A percentile compares a stretch with the other conserved stretches of the same genome.
phyloP scores from a whole-genome alignment of 2,329 filamentous ascomycete genomes.

The Ceratocystiopsis minuta region DNA sequence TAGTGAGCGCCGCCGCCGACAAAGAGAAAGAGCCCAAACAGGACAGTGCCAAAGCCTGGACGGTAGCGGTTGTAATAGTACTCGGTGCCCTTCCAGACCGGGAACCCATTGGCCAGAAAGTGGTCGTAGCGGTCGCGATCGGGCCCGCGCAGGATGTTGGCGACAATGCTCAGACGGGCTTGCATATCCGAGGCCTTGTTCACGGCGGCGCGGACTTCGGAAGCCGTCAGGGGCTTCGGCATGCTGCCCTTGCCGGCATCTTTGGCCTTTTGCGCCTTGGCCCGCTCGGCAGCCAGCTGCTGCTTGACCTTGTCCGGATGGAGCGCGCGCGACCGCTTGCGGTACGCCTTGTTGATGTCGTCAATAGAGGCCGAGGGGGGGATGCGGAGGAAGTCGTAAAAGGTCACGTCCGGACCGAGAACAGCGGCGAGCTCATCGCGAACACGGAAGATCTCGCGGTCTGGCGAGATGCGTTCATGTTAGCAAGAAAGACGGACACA shows the following conservation, averaged over 20 bases:
- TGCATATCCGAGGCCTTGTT: constrained; percentile 73
- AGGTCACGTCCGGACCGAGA: constrained; percentile 66
- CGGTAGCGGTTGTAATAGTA: constrained; percentile 96
- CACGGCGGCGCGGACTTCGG: constrained; percentile 59
- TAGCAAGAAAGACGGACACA: constrained; percentile 1
- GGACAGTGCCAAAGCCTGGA: constrained; percentile 71
- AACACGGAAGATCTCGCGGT: constrained; percentile 94
- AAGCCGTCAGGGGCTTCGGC: constrained; percentile 46
- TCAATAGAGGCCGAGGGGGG: constrained; percentile 56
- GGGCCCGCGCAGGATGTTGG: constrained; percentile 67
- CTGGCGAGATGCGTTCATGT: constrained; percentile 27
- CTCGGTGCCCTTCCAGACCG: constrained; percentile 87
- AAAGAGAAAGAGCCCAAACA: constrained; percentile 64
- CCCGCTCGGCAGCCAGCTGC: constrained; percentile 54
- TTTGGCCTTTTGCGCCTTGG: constrained; percentile 31
- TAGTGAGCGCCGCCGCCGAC: constrained; percentile 80
- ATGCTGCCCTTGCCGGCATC: constrained; percentile 28
- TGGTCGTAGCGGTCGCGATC: constrained; percentile 82
- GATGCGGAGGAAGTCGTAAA: constrained; percentile 86
- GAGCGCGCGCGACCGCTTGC: constrained; percentile 63
- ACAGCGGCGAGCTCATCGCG: constrained; percentile 64
- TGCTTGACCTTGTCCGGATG: constrained; percentile 95
- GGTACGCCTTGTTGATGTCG: constrained; percentile 86
- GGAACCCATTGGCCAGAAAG: constrained; percentile 85
- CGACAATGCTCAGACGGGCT: constrained; percentile 66